Base-by-base conservation (phyloP, 2,329 filamentous ascomycete genomes). In the Pseudomassariella vexata region DNA sequence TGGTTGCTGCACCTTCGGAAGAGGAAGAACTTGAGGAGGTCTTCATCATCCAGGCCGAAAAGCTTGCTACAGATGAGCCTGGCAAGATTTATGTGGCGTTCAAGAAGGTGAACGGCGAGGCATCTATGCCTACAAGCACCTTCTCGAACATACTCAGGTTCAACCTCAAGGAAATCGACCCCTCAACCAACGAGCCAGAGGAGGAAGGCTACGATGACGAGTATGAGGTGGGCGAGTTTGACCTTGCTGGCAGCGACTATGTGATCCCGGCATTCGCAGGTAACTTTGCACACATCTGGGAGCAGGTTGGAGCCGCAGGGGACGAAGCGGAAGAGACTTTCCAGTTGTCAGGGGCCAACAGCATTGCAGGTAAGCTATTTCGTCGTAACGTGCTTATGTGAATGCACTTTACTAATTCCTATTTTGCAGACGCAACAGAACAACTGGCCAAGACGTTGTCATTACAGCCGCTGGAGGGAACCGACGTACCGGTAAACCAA, bases 101-200 rank as follows among this genome's bases (percentile, higher is more conserved):
- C 70, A 85, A 83, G 63, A 92, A 94, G 59, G 63, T 78, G 18
- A 76, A 73, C 37, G 88, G 85, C 35, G 85, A 87, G 49, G 71
- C 67, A 25, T 75, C 82, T n/a, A 82, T 94, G 57, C 80, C 88
- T 5, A 70, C 84, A 15, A 79, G 82, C 32, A 84, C 78, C 24
- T 94, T 98, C 61, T 87, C 85, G 45, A 98, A 96, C 61, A 68
- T 86, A 23, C 82, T 98, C 55, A 95, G 92, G 63, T 98, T 98
- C 59, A 95, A 88, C 12, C 92, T 83, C 68, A 96, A 95, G 66
- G 92, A 98, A 63, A 92, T 98, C 45, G 92, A 98, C 50, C 92
- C 92, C 5, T 84, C 84, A 17, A 95, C 86, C n/a, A 78, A 79
- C 44, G 88, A 95, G 62, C 85, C 90, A 1, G 92, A 98, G 59